Percentiles rank a stretch among this genome's conserved stretches.
Evolutionary conservation across 2,329 filamentous ascomycete genomes (phyloP).

Genomic region (Immersiporthe knoxdaviesiana): DNA sequence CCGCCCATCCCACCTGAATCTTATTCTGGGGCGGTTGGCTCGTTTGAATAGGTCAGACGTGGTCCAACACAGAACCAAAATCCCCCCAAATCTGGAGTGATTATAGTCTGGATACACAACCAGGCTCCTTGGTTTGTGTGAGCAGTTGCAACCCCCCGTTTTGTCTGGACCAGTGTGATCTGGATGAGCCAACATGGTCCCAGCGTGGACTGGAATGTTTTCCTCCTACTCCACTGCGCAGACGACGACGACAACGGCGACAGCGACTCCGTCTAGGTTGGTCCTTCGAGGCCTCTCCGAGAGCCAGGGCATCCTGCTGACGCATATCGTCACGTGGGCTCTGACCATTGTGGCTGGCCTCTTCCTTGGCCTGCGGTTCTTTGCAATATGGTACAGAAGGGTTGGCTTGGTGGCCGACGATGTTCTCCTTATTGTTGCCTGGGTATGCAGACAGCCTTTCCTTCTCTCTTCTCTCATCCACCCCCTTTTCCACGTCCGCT

Average conservation of each 20-base stretch:
- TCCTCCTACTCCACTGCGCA: not conserved
- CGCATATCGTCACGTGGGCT: constrained; percentile 23
- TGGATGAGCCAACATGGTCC: constrained; percentile 4
- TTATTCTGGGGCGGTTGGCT: not conserved
- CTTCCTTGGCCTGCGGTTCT: constrained; percentile 17
- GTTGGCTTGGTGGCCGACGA: constrained; percentile 17
- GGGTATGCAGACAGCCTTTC: constrained; percentile 12
- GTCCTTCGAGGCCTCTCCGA: not conserved
- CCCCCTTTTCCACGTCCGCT: not conserved
- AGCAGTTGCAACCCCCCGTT: not conserved
- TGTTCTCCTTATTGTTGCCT: constrained; percentile 19
- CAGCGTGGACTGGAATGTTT: not conserved
- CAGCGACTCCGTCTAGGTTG: not conserved
- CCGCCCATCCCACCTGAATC: not conserved
- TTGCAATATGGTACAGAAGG: constrained; percentile 19
- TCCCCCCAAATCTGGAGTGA: not conserved
- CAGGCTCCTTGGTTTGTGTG: not conserved
- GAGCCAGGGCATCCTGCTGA: constrained; percentile 18
- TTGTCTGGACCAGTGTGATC: not conserved
- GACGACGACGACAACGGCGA: not conserved
- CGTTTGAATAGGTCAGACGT: not conserved
- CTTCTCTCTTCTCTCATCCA: too few species aligned
- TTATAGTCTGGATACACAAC: not conserved
- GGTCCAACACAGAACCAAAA: not conserved
- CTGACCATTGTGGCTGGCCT: constrained; percentile 13